A percentile compares a stretch with the other conserved stretches of the same genome.
Conservation (phyloP, 1,284 basidiomycete species). For the Hypsizygus ulmarius region DNA sequence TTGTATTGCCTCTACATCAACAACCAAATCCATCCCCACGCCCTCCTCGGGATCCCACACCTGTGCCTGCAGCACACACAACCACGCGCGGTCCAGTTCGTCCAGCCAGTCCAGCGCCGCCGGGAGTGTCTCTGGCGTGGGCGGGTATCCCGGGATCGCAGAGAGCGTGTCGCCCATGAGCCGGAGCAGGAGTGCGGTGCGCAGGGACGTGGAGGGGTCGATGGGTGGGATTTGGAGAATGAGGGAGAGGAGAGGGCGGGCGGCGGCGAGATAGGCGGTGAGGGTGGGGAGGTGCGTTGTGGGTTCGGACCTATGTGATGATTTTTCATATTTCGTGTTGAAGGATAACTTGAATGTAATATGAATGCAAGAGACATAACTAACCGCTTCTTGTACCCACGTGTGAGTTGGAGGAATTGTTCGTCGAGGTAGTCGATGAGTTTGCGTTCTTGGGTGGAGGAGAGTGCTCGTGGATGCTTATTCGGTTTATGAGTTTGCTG, state of each 20-base stretch:
- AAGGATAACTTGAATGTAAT: conserved; percentile 2
- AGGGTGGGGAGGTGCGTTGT: conserved; percentile 53
- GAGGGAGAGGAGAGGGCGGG: conserved; percentile 53
- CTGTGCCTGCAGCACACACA: conserved; percentile 56
- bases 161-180: conserved; percentile 65
- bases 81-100: conserved; percentile 71
- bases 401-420: conserved; percentile 57
- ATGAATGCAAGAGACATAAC: conserved; percentile 23
- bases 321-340: conserved; percentile 4
- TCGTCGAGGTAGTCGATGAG: conserved; percentile 63
- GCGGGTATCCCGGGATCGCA: conserved; percentile 57
- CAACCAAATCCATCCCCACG: conserved; percentile 46
- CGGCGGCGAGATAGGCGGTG: conserved; percentile 52
- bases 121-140: conserved; percentile 40
- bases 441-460: conserved; percentile 57
- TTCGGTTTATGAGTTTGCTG: too few species aligned
- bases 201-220: conserved; percentile 61
- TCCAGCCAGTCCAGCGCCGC: conserved; percentile 61
- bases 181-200: conserved; percentile 62
- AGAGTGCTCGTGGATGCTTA: conserved; percentile 33
- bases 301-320: conserved; percentile 45
- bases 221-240: conserved; percentile 71
- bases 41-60: conserved; percentile 56
- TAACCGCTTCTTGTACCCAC: conserved; percentile 72
- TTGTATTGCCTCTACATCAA: conserved; percentile 36